Evolutionary conservation across 1,284 basidiomycete genomes (phyloP), one percentile per base, ranked within the genome.

Genomic region (Puccinia horiana): DNA sequence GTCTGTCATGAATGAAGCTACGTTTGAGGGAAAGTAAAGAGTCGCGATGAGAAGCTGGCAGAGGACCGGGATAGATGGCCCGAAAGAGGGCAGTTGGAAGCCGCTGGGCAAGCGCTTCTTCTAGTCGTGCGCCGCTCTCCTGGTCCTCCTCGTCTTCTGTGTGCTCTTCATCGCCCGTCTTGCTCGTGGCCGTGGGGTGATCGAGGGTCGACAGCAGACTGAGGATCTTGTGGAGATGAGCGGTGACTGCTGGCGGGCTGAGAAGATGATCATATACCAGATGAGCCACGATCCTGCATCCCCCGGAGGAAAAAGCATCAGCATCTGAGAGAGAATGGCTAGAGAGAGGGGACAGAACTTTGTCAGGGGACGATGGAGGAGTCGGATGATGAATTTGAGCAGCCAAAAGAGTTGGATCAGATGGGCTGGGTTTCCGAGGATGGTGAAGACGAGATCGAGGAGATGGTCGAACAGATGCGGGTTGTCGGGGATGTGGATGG

Each of bases 211-310:
- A n/a, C 26, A 74, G 52, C 26, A 74, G 16, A 2, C 2, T 47
- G 14, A 26, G 93, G 9, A 90, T 88, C 11, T 88, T 85, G 69
- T 90, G 89, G 40, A 90, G 87, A 80, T 89, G 85, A 75, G 87
- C 88, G 67, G 90, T 88, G 74, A 91, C 86, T 82, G 89, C 88
- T 0, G 87, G 83, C 0, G 90, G 88, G 1, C 91, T 91, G 35
- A 93, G 87, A n/a, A 90, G 87, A 69, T 89, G 86, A 0, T 87
- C 88, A 83, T 89, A 89, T 76, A 94, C 88, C 77, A 92, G 85
- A 85, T 92, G 90, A 0, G 90, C 90, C 35, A 93, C 88, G 78
- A 93, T 88, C 76, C 91, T 92, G 81, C n/a, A n/a, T n/a, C n/a
- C n/a, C n/a, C n/a, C n/a, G n/a, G n/a, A n/a, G 4, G 26, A 9